Evolutionary conservation across 352 stramenopile species (phyloP).

Genomic region (Phytophthora pini): DNA sequence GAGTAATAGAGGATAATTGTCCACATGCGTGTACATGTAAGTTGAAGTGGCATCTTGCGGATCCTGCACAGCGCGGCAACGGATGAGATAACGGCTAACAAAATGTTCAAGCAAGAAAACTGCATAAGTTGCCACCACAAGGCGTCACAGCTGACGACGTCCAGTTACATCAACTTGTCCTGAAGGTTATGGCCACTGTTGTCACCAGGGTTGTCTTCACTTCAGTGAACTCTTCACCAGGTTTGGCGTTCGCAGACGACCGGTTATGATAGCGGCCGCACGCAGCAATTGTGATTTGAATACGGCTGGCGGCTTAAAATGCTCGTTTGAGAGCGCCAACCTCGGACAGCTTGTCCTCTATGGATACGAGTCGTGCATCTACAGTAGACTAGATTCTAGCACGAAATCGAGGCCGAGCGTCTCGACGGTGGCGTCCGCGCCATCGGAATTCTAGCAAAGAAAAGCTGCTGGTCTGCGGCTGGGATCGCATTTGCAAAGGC

Average conservation of each 20-base stretch:
- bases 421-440: background rate
- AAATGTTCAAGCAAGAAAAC: too few relatives aligned
- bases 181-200: too few relatives aligned
- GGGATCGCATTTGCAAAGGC: background rate
- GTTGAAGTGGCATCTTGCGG: background rate
- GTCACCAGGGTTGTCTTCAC: too few relatives aligned
- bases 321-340: background rate
- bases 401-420: background rate
- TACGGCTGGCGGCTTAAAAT: constrained; percentile 10
- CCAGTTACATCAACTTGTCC: too few relatives aligned
- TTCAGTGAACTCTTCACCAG: too few relatives aligned
- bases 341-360: too few relatives aligned
- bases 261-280: constrained; percentile 11
- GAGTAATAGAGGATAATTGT: background rate
- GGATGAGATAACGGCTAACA: too few relatives aligned
- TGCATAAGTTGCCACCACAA: too few relatives aligned
- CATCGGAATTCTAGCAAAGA: constrained; percentile 11
- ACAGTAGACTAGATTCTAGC: too few relatives aligned
- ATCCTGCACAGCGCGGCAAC: too few relatives aligned
- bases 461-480: constrained; percentile 8
- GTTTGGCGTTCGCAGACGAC: background rate
- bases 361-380: background rate
- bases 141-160: too few relatives aligned
- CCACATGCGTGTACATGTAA: background rate
- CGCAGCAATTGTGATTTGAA: constrained; percentile 4